Evolutionary conservation across 2,329 filamentous ascomycete genomes (phyloP), one percentile per base, ranked within the genome.

Genomic region (Aspergillus neotritici): DNA sequence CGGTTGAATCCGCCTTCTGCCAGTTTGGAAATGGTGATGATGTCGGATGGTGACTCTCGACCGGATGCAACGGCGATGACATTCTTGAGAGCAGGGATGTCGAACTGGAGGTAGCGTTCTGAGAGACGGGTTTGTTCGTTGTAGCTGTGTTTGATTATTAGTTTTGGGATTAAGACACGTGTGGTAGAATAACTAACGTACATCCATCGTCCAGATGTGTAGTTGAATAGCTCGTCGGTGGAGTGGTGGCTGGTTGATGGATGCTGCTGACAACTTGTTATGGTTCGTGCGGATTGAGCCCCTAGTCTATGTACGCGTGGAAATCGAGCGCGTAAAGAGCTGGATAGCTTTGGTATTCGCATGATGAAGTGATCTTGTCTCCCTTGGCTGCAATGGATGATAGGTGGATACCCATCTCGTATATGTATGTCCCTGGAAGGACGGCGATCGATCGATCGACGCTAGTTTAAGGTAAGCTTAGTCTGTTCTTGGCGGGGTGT

Each of bases 1-100:
- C 63, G 58, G 44, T 68, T 66, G 41, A 62, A 66, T 3, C 59
- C 62, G 31, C 65, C 65, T 43, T 69, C 64, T 2, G 57, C 55
- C 10, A 68, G 13, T 41, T 68, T 68, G 5, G 12, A 37, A 35
- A 66, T 50, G n/a, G 41, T 11, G 2, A 30, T 30, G 8, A 60
- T 39, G 37, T 58, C 49, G 5, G 45, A 35, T 12, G 16, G 34
- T 8, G 33, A 11, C 17, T 21, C n/a, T n/a, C 36, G 45, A 32
- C 17, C 9, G 28, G 50, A 44, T 12, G 52, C 42, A 30, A 11
- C 16, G 3, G 55, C 49, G 15, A 51, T 43, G 12, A 46, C n/a
- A 4, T 46, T 40, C 10, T 50, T 42, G 4, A 61, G 49, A 9
- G 47, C 52, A 10, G 41, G 10, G 9, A 60, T 29, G 36, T 59